Conservation (phyloP, 345 rosid genomes). For the Camelina sativa region DNA sequence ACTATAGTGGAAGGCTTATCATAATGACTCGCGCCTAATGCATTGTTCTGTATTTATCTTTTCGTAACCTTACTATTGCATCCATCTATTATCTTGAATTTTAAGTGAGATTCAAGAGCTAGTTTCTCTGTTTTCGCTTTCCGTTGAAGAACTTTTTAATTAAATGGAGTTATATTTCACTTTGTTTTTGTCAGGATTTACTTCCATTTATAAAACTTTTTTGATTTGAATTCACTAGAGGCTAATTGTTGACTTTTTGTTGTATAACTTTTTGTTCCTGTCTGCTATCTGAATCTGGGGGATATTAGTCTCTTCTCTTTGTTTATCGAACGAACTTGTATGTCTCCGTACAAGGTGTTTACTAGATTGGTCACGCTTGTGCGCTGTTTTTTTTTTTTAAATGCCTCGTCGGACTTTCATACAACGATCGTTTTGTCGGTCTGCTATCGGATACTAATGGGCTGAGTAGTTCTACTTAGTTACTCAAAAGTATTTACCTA, state of each 20-base stretch:
- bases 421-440: slow-evolving; percentile 9
- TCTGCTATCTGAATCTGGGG: slow-evolving; percentile 4
- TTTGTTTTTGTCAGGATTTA: background rate
- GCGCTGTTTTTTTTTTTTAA: slow-evolving; percentile 1
- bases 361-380: slow-evolving; percentile 2
- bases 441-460: slow-evolving; percentile 6
- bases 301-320: background rate
- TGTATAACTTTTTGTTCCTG: slow-evolving; percentile 5
- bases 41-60: slow-evolving; percentile 19
- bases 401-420: slow-evolving; percentile 8
- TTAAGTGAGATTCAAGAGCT: background rate
- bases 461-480: slow-evolving; percentile 18
- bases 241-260: slow-evolving; percentile 13
- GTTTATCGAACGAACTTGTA: background rate
- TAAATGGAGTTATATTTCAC: background rate
- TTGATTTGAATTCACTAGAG: background rate
- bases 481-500: background rate
- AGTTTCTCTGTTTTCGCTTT: slow-evolving; percentile 10
- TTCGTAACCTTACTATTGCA: slow-evolving; percentile 3
- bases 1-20: slow-evolving; percentile 28
- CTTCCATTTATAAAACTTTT: slow-evolving; percentile 3
- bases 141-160: background rate
- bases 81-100: slow-evolving; percentile 6
- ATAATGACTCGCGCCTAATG: background rate
- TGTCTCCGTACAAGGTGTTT: slow-evolving; percentile 1